Evolutionary conservation across 768 basidiomycete species (phyloP).

Genomic region (Boletus bicolor): DNA sequence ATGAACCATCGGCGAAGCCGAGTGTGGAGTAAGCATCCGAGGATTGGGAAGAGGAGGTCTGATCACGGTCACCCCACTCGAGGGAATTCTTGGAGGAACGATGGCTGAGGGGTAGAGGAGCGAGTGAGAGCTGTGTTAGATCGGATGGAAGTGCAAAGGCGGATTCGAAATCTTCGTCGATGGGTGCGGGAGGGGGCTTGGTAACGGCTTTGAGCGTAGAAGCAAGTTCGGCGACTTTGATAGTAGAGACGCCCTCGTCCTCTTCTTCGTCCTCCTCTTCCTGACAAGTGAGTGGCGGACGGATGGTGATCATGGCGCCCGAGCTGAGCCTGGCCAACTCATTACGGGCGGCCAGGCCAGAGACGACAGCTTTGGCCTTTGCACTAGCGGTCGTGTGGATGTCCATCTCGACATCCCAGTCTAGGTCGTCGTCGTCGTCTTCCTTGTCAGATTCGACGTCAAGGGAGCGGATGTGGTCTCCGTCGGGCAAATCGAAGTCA

Average conservation of each 20-base stretch:
- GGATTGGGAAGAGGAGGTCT: conserved; percentile 80
- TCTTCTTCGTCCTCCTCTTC: conserved; percentile 61
- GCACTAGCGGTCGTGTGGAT: conserved; percentile 55
- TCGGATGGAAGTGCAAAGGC: conserved; percentile 79
- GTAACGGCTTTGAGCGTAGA: conserved; percentile 32
- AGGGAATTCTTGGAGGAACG: conserved; percentile 80
- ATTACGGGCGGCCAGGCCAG: conserved; percentile 39
- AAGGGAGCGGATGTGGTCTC: conserved; percentile 58
- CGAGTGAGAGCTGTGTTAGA: conserved; percentile 78
- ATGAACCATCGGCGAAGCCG: conserved; percentile 70
- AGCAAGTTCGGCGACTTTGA: conserved; percentile 62
- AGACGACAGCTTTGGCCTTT: conserved; percentile 40
- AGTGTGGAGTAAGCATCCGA: conserved; percentile 82
- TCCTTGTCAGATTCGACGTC: conserved; percentile 62
- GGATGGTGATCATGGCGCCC: conserved; percentile 47
- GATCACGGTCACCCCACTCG: conserved; percentile 84
- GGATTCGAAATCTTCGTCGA: conserved; percentile 77
- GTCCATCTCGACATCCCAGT: conserved; percentile 82
- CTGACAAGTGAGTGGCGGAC: conserved; percentile 54
- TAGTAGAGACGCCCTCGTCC: conserved; percentile 81
- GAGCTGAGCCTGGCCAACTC: conserved; percentile 35
- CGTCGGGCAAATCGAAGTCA: conserved; percentile 84
- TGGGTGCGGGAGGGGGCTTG: conserved; percentile 37
- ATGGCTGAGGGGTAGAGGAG: conserved; percentile 71
- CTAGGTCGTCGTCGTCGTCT: conserved; percentile 62